Base-by-base conservation (phyloP, 352 stramenopile species). In the Blastocystis sp. region DNA sequence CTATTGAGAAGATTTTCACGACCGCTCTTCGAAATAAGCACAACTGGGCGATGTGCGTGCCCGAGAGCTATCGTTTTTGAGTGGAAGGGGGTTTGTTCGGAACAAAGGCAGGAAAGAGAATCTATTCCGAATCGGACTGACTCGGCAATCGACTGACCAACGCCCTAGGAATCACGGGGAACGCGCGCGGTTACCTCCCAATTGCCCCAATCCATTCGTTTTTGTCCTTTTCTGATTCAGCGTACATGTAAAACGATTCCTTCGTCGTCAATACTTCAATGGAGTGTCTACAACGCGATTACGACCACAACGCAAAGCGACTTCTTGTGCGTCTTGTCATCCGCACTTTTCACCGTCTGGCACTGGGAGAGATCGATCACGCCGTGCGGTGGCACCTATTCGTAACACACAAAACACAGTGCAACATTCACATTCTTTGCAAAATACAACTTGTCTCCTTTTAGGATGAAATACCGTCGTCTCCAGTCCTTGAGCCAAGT, bases 21-120 rank as follows among this genome's bases (percentile, higher is more conserved):
- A 98, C 98, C 89, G 98, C 97, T 0, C 93, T 99, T 80, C 94
- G 96, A 62, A 96, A 99, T 88, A 99, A 99, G 92, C 99, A 99
- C 92, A 97, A 98, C 78, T 99, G 98, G 97, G 96, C 98, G 41
- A 99, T 99, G 96, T 96, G 97, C 89, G 97, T 99, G 45, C 92
- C 95, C 60, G 95, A 96, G 6, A 93, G 98, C 55, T 99, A 96
- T 96, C 94, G 96, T 90, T 99, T 99, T 92, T 91, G 21, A 90
- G 29, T 55, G 6, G 19, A 24, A 81, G 21, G 21, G n/a, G 77
- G 37, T 35, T 69, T 85, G 74, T 85, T 85, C 51, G 51, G 45
- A 55, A 55, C 45, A 55, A 55, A 55, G 45, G 16, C 45, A 1
- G 45, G 0, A 55, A 19, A 55, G 6, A 19, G 6, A 55, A 6